Evolutionary conservation across 768 basidiomycete genomes (phyloP).

Genomic region (Lactarius hatsudake): DNA sequence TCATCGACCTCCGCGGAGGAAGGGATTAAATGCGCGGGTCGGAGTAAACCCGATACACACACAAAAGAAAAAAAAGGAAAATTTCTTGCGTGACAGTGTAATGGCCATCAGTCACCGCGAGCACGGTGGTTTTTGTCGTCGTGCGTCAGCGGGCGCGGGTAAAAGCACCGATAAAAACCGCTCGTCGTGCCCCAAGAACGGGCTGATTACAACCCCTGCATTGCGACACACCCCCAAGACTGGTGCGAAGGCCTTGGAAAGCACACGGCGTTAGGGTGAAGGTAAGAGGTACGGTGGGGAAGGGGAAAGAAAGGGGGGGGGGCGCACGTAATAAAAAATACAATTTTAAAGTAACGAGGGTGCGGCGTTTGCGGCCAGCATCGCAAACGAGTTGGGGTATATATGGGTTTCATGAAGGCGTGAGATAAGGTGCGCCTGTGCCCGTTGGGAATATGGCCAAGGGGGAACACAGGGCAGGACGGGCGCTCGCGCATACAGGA

Average conservation of each 20-base stretch:
- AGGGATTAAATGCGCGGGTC: not conserved
- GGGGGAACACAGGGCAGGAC: not conserved
- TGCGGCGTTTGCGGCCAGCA: slow-evolving; percentile 20
- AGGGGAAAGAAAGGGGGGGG: not conserved
- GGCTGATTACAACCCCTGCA: not conserved
- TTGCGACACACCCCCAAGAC: not conserved
- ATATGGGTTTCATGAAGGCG: slow-evolving; percentile 18
- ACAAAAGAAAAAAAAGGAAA: not conserved
- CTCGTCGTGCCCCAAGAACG: not conserved
- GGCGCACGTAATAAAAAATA: slow-evolving; percentile 24
- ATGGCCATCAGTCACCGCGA: not conserved
- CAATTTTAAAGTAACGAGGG: slow-evolving; percentile 21
- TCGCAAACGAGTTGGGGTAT: slow-evolving; percentile 26
- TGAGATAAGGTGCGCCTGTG: slow-evolving; percentile 11
- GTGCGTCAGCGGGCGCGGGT: not conserved
- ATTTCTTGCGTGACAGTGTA: not conserved
- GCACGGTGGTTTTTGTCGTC: not conserved
- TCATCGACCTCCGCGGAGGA: not conserved
- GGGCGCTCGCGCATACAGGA: slow-evolving; percentile 1
- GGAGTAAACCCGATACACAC: not conserved
- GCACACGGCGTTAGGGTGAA: not conserved
- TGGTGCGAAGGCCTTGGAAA: not conserved
- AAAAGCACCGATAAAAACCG: not conserved
- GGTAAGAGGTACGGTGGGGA: not conserved
- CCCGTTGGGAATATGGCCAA: not conserved